Evolutionary conservation across 148 eudicot species (phyloP), one percentile per base, ranked within the genome.

Genomic region (Selenicereus undatus): DNA sequence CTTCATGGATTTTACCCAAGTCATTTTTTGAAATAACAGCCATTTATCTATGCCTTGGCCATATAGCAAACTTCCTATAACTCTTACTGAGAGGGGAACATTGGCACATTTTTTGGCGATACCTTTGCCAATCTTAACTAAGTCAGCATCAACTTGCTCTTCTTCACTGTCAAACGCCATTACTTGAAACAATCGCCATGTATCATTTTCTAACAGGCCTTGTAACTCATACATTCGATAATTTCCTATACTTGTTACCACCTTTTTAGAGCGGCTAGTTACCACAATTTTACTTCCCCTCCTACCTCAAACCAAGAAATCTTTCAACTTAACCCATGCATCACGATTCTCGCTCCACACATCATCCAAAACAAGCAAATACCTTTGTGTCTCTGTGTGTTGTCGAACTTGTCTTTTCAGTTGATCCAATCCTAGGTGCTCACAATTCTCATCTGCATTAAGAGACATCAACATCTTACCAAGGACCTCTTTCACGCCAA

Each of bases 401-500:
- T 29, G 0, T 26, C 30, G 39, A 0, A 72, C 51, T 20, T 72
- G 42, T 11, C 11, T 72, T 21, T 72, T 27, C 42, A 72, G 10
- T 20, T 39, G 51, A 21, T 72, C 51, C 21, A 72, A 39, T 42
- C 0, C 75, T 20, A 72, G 51, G 52, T 22, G 26, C 18, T 20
- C 75, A 72, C 4, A n/a, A 0, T 39, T 72, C 11, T 39, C 0
- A 21, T 42, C 8, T 36, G 29, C 18, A 32, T 1, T 32, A 21
- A 17, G 9, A 21, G 20, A 71, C 24, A 8, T 17, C 1, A 71
- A 18, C 24, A 86, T 69, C 39, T 81, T 77, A 71, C 74, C 35
- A 11, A 81, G 29, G n/a, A 86, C 45, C 52, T 11, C 30, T 51
- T 78, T 78, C 24, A 78, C 32, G 62, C 69, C 48, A 75, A 81